phyloP scores from a whole-genome alignment of 164 flowering plant genomes.

The Akebia trifoliata region DNA sequence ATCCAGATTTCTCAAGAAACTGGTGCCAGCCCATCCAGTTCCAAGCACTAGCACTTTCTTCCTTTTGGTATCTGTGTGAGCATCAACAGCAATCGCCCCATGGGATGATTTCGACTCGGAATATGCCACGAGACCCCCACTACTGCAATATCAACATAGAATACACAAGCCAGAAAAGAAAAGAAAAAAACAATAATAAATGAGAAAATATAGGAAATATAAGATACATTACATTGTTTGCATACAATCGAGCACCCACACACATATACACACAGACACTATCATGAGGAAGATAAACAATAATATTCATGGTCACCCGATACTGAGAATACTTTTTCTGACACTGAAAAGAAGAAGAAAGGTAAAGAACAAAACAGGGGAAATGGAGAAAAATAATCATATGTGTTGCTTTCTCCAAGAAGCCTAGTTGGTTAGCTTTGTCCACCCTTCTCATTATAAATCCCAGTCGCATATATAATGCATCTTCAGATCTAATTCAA shows the following conservation, averaged over 20 bases:
- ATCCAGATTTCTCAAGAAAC: slow-evolving; percentile 73
- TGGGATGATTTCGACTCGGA: slow-evolving; percentile 32
- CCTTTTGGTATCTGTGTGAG: slow-evolving; percentile 32
- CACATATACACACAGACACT: no score
- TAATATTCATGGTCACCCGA: no score
- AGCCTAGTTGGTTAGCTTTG: no score
- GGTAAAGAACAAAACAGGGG: no score
- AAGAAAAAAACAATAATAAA: background rate
- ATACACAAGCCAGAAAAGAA: background rate
- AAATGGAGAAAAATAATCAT: no score
- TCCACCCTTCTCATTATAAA: no score
- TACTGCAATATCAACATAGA: slow-evolving; percentile 35
- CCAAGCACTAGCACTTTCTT: slow-evolving; percentile 84
- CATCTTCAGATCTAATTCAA: no score
- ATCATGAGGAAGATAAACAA: no score
- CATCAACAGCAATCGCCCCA: slow-evolving; percentile 5
- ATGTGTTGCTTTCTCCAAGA: no score
- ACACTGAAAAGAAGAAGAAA: no score
- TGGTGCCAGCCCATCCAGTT: slow-evolving; percentile 92
- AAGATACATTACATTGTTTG: background rate
- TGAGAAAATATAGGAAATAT: background rate
- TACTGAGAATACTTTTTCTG: no score
- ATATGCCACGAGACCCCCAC: slow-evolving; percentile 65
- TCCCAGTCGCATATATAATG: no score
- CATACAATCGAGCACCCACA: background rate